Conservation (phyloP, 1,284 basidiomycete species). For the Cerrena zonata region DNA sequence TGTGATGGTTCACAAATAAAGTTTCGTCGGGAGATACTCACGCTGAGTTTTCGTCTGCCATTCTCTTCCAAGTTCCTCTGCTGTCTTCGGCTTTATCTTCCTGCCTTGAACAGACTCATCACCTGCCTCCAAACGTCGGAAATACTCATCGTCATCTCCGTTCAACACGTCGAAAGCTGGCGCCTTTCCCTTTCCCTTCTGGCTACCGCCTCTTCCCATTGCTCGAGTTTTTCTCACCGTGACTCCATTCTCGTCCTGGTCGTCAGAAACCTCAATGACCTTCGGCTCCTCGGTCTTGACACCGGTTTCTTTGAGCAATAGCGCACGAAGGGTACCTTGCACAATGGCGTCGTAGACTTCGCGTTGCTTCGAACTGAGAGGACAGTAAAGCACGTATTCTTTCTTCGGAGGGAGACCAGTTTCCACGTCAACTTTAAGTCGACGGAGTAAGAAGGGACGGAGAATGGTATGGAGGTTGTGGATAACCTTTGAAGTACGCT, state of each 20-base stretch:
- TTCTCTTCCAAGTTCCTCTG: conserved; percentile 43
- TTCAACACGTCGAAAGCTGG: conserved; percentile 38
- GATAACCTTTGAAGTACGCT: conserved; percentile 66
- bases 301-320: conserved; percentile 45
- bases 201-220: conserved; percentile 14
- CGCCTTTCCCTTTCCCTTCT: conserved; percentile 21
- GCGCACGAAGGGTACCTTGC: conserved; percentile 58
- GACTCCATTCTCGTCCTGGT: conserved; percentile 15
- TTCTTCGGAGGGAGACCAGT: conserved; percentile 83
- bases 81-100: conserved; percentile 32
- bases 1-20: conserved; percentile 4
- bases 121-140: conserved; percentile 54
- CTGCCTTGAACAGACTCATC: conserved; percentile 24
- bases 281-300: conserved; percentile 17
- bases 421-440: conserved; percentile 90
- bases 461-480: conserved; percentile 84
- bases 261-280: conserved; percentile 12
- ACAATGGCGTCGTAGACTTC: conserved; percentile 81
- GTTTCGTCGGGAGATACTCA: conserved; percentile 36
- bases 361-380: conserved; percentile 76
- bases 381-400: conserved; percentile 91
- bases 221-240: not conserved
- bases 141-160: conserved; percentile 68
- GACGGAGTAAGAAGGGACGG: conserved; percentile 90
- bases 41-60: conserved; percentile 56